phyloP scores from a whole-genome alignment of 2,329 filamentous ascomycete genomes.

The Penicillium polonicum region DNA sequence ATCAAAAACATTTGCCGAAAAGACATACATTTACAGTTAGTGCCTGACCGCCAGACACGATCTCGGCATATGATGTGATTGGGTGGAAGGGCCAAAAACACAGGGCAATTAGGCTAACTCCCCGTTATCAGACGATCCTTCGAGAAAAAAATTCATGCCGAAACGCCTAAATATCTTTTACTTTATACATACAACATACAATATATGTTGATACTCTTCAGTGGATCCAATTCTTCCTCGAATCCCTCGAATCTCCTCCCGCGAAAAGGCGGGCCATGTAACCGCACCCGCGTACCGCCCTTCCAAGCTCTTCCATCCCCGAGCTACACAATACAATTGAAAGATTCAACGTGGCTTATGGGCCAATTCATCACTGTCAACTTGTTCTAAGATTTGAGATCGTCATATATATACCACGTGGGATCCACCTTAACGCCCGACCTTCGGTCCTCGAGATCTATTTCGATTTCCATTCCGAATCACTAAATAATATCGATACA shows the following conservation, averaged over 20 bases:
- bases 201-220: not conserved
- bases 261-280: constrained; percentile 21
- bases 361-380: not conserved
- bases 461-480: not conserved
- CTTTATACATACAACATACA: not conserved
- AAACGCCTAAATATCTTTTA: constrained; percentile 1
- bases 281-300: constrained; percentile 14
- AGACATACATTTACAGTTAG: not conserved
- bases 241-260: constrained; percentile 15
- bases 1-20: not conserved
- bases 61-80: constrained; percentile 10
- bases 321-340: constrained; percentile 4
- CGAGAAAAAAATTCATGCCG: constrained; percentile 4
- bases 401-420: constrained; percentile 7
- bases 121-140: constrained; percentile 1
- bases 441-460: not conserved
- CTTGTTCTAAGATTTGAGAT: not conserved
- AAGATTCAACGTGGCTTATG: not conserved
- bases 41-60: constrained; percentile 8
- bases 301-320: constrained; percentile 11
- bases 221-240: not conserved
- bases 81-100: not conserved
- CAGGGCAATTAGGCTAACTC: not conserved
- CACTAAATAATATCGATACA: not conserved
- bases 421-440: not conserved